Evolutionary conservation across 495 filamentous ascomycete genomes (phyloP), one percentile per base, ranked within the genome.

Genomic region (Aspergillus campestris): DNA sequence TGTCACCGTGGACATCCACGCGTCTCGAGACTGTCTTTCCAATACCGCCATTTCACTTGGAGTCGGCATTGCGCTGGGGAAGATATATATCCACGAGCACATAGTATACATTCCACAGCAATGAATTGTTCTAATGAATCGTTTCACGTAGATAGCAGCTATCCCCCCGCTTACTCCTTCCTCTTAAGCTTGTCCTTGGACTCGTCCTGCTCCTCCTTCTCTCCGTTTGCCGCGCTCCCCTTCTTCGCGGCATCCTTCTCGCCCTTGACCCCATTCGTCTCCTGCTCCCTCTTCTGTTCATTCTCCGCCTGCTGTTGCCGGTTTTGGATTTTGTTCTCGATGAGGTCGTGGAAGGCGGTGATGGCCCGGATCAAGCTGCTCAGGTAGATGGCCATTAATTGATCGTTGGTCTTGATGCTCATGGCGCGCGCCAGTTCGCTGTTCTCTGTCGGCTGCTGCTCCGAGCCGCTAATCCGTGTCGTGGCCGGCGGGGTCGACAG

Each of bases 281-380:
- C 66, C 50, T 87, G 84, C 39, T 85, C 81, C 65, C 85, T 83
- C 75, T 84, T 85, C 44, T 78, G 79, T 53, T 96, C 89, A 66
- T 86, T 89, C 62, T 98, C 92, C 60, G 95, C 92, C 66, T 94
- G 88, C 61, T 91, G 87, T 69, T 95, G 91, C 56, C 90, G 72
- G 70, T 98, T 98, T 72, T 97, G 92, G 49, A 97, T 95, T 82
- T 98, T 98, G 71, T 98, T 98, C 75, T 98, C 92, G 56, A 98
- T 98, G 51, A 98, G 71, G 66, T 98, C 92, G 64, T 98, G 92
- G 81, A 97, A 98, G 10, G 92, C 94, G 7, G 92, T 97, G 57
- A 98, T 97, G 29, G 94, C 94, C 34, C 92, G 80, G 69, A 98
- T 96, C 71, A 98, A 70, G 67, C 86, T 92, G 66, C 86, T 91